Base-by-base conservation (phyloP, 345 rosid genomes). In the Hirschfeldia incana region DNA sequence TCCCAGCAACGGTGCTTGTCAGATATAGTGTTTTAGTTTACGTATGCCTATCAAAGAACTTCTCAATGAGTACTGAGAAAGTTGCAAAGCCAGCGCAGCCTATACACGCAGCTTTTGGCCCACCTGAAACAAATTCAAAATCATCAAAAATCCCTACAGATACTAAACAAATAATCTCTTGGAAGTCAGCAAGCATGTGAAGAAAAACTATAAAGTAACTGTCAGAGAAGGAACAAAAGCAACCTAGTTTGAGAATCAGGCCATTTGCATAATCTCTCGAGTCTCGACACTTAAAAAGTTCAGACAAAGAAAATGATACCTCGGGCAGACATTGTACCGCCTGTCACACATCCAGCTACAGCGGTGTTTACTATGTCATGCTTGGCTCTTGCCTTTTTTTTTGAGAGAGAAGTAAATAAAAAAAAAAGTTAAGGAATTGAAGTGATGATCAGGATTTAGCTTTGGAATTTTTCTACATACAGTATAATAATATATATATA, bases 11-110 rank as follows among this genome's bases (percentile, higher is more conserved):
- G 67, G 75, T 71, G 37, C 30, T 37, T 68, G 83, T 74, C 68
- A 74, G 37, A 69, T 68, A 36, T 36, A 27, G 37, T 4, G 27
- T 9, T 21, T 21, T 28, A 15, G 67, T 58, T 94, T 88, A 94
- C 39, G 75, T 85, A 80, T 88, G 93, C 17, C 94, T 80, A 3
- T 94, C 98, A 0, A 94, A 77, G 85, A 94, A 85, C 91, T 94
- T 94, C 94, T 94, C 98, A 26, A 94, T 94, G 77, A 85, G 69
- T 12, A 90, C 98, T 17, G 98, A 94, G 88, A 94, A 94, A 72
- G 98, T 85, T 32, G 98, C 98, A 76, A 94, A 92, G 10, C 96
- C 98, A 29, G 93, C 98, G 65, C 98, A 94, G 61, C 98, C 97
- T 65, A 60, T 82, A 67, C 98, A 92, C 30, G 96, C 90, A 17